Evolutionary conservation across 257 asterid species (phyloP), one percentile per base, ranked within the genome.

Genomic region (Euphrasia confusa): DNA sequence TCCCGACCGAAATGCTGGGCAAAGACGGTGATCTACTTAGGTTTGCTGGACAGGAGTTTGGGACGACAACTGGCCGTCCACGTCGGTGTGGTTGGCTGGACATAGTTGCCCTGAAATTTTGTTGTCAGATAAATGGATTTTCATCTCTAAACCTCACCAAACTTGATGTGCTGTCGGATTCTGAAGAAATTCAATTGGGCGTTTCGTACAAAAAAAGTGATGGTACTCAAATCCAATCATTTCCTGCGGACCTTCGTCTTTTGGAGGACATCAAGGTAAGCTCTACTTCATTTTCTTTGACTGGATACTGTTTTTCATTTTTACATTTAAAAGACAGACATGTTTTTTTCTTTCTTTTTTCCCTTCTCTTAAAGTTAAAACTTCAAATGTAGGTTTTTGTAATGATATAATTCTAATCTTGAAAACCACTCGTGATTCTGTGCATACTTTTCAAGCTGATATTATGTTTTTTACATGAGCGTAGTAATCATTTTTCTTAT

Each of bases 71-170:
- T 35, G 99, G 96, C 3, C 96, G 99, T 39, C 96, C 96, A 32
- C 99, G 99, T 66, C 96, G 97, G 44, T 93, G 99, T 65, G 96
- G 99, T 63, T 93, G 99, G 99, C 96, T 93, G 3, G 99, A 93
- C 71, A 58, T 93, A 75, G 96, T 87, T 68, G 97, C 96, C 13
- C 77, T 93, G 63, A 95, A 69, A 68, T 93, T 68, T 58, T 83
- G 92, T 68, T 93, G 95, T 71, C 93, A 83, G 75, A 87, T 93
- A 59, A 93, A 93, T 39, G 99, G 99, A 37, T 80, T 89, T 82
- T 85, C 99, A 7, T 85, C 99, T 61, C 72, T 93, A 63, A 93
- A 93, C 82, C 96, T 93, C 49, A 93, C 99, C 48, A 93, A 93
- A 61, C 96, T 93, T 18, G 99, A 93, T 6, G 99, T 93, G 2